A percentile compares a stretch with the other conserved stretches of the same genome.
phyloP scores from a whole-genome alignment of 768 basidiomycete species.

The Phaeotremella fagi region DNA sequence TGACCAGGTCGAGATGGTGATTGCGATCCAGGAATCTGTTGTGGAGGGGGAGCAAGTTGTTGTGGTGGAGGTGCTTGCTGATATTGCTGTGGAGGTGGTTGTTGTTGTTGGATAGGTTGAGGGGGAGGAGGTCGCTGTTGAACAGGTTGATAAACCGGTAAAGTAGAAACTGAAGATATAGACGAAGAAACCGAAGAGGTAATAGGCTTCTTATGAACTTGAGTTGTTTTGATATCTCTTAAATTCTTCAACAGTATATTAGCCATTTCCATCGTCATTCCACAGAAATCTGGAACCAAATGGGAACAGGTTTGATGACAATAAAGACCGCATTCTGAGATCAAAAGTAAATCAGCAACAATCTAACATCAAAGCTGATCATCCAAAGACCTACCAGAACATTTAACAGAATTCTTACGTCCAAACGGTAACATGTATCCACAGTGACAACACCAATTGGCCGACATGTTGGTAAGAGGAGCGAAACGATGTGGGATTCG shows the following conservation, averaged over 20 bases:
- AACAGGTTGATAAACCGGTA: constrained; percentile 17
- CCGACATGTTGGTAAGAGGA: constrained; percentile 89
- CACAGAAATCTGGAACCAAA: constrained; percentile 97
- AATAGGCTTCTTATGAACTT: constrained; percentile 41
- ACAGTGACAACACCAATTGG: constrained; percentile 99
- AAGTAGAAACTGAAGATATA: constrained; percentile 28
- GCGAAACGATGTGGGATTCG: constrained; percentile 98
- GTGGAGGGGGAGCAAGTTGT: too few species aligned
- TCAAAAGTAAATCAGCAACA: not conserved
- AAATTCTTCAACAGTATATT: constrained; percentile 85
- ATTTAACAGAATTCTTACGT: constrained; percentile 91
- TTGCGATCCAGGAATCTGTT: constrained; percentile 20
- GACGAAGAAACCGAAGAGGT: constrained; percentile 34
- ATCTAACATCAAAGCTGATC: not conserved
- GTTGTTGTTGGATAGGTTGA: constrained; percentile 11
- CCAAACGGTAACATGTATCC: constrained; percentile 96
- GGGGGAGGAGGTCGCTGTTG: constrained; percentile 5
- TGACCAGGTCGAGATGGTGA: not conserved
- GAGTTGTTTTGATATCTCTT: constrained; percentile 73
- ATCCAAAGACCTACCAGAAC: constrained; percentile 54
- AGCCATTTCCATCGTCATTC: constrained; percentile 99
- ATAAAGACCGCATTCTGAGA: constrained; percentile 80
- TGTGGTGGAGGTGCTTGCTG: constrained; percentile 51
- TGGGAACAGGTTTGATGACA: constrained; percentile 97
- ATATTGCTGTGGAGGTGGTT: constrained; percentile 25